Conservation (phyloP, 2,329 filamentous ascomycete species). For the Aspergillus ibericus region DNA sequence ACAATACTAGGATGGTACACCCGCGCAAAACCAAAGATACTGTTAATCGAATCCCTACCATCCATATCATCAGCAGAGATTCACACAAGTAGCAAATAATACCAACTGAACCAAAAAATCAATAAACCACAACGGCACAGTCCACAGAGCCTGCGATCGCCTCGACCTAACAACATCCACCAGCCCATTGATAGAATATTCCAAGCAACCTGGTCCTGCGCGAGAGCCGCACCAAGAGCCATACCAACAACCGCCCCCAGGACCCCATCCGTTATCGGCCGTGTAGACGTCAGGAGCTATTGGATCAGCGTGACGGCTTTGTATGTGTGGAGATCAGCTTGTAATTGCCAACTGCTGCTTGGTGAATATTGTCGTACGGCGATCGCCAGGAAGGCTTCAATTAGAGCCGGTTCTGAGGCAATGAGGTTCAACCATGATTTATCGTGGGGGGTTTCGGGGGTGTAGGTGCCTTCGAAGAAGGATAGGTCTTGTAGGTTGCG, state of each 20-base stretch:
- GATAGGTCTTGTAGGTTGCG: neutral
- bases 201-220: conserved; percentile 1
- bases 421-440: conserved; percentile 6
- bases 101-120: conserved; percentile 8
- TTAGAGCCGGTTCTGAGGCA: conserved; percentile 4
- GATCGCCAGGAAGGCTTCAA: conserved; percentile 5
- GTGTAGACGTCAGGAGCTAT: neutral
- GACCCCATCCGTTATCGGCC: neutral
- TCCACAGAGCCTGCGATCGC: neutral
- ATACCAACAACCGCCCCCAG: conserved; percentile 1
- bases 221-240: conserved; percentile 4
- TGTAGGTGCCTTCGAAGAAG: neutral
- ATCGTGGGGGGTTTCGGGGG: neutral
- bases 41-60: conserved; percentile 7
- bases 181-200: conserved; percentile 5
- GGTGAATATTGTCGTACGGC: conserved; percentile 7
- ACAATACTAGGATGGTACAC: conserved; percentile 2
- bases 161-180: neutral
- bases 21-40: conserved; percentile 5
- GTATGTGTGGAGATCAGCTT: neutral
- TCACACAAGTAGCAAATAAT: neutral
- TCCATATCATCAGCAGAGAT: neutral
- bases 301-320: conserved; percentile 2
- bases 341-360: neutral
- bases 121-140: conserved; percentile 1